These are phyloP conservation scores for Cruciata laevipes DNA, from an alignment of 257 asterid species.

Conservation along the genomic window DNA sequence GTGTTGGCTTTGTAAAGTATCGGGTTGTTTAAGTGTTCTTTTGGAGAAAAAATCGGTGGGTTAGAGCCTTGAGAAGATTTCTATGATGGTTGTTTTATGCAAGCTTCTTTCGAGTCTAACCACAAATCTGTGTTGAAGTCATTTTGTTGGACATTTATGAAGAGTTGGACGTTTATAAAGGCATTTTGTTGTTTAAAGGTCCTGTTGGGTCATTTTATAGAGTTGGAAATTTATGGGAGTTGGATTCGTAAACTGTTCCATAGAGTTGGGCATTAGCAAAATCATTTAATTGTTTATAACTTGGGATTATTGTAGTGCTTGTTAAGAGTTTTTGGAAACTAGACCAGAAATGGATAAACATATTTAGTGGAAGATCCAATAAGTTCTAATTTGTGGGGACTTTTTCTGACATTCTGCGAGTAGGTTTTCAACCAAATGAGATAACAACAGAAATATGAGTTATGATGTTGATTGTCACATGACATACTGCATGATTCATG, in stretches of 20 bases:
- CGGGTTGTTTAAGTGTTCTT: background rate
- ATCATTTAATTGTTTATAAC: too few relatives aligned
- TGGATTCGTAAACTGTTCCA: background rate
- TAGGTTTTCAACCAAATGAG: background rate
- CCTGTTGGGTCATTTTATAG: background rate
- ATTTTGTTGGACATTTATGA: too few relatives aligned
- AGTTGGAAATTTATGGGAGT: background rate
- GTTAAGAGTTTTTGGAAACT: background rate
- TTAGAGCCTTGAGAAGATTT: background rate
- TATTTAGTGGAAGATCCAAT: background rate
- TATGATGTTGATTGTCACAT: background rate
- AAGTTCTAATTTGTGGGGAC: background rate
- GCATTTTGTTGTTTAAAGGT: background rate
- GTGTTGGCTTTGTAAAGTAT: background rate
- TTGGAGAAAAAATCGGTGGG: background rate
- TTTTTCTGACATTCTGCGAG: background rate
- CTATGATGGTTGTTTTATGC: background rate
- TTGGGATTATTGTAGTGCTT: background rate
- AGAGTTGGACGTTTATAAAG: too few relatives aligned
- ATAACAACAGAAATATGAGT: background rate
- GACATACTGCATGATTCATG: background rate
- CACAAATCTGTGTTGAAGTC: background rate
- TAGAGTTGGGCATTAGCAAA: background rate
- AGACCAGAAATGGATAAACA: too few relatives aligned
- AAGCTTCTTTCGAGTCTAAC: background rate